phyloP scores from a whole-genome alignment of 2,329 filamentous ascomycete genomes.

The Phoma sp. region DNA sequence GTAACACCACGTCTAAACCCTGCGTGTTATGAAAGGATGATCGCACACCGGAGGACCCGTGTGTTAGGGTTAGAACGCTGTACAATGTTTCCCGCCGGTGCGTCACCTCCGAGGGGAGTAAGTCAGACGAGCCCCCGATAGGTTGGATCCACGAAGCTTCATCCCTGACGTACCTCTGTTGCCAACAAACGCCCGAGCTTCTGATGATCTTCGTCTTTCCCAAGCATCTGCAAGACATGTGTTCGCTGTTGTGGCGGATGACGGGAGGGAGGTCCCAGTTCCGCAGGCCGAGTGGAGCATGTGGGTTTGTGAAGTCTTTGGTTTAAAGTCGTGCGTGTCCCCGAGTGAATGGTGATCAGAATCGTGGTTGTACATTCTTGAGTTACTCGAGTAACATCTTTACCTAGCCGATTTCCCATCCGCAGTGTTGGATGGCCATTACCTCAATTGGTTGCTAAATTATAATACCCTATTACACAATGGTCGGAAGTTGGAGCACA shows the following conservation, averaged over 20 bases:
- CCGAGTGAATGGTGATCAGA: slow-evolving; percentile 4
- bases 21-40: slow-evolving; percentile 18
- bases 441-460: slow-evolving; percentile 7
- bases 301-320: slow-evolving; percentile 1
- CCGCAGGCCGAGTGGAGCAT: slow-evolving; percentile 4
- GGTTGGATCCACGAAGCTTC: slow-evolving; percentile 19
- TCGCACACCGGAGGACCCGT: slow-evolving; percentile 1
- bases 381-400: slow-evolving; percentile 19
- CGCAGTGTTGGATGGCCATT: slow-evolving; percentile 17
- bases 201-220: slow-evolving; percentile 7
- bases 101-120: slow-evolving; percentile 31
- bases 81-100: slow-evolving; percentile 18
- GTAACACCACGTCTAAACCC: slow-evolving; percentile 19
- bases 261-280: slow-evolving; percentile 10
- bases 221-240: slow-evolving; percentile 5
- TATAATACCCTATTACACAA: slow-evolving; percentile 19
- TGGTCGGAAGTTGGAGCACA: slow-evolving; percentile 36
- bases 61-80: slow-evolving; percentile 5
- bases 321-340: slow-evolving; percentile 19
- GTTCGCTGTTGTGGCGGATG: slow-evolving; percentile 15
- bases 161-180: slow-evolving; percentile 29
- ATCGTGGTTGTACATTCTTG: slow-evolving; percentile 10
- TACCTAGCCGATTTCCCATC: slow-evolving; percentile 6
- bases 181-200: slow-evolving; percentile 9
- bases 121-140: slow-evolving; percentile 18